A percentile compares a stretch with the other conserved stretches of the same genome.
phyloP scores from a whole-genome alignment of 192 early-diverging fungal species.

The Backusella macrospora region DNA sequence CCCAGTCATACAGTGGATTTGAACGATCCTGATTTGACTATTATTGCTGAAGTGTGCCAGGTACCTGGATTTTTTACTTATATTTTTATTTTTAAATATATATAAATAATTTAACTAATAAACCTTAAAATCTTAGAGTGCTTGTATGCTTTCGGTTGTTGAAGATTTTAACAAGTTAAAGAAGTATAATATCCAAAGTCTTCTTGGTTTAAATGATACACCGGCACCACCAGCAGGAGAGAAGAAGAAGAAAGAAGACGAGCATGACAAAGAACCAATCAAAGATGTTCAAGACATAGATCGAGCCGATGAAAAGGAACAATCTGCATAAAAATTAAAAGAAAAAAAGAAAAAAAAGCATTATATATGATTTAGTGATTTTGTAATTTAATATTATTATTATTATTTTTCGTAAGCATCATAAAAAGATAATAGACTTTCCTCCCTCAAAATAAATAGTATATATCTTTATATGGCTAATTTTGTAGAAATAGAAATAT shows the following conservation, averaged over 20 bases:
- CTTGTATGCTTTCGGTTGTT: constrained; percentile 64
- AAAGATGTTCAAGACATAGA: neutral
- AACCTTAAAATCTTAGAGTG: constrained; percentile 38
- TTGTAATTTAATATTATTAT: neutral
- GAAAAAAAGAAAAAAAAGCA: no score
- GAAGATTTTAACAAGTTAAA: constrained; percentile 55
- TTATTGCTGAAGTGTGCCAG: constrained; percentile 65
- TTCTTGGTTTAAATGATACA: constrained; percentile 45
- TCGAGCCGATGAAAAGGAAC: neutral
- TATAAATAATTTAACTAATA: neutral
- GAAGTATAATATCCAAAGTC: constrained; percentile 59
- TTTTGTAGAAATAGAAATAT: no score
- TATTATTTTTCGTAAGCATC: neutral
- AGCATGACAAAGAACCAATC: neutral
- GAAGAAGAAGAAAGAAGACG: constrained; percentile 23
- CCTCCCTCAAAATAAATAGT: no score
- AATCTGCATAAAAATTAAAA: neutral
- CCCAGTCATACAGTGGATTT: constrained; percentile 57
- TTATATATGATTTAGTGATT: neutral
- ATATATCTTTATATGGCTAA: no score
- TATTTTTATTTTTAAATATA: neutral
- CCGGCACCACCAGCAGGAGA: neutral
- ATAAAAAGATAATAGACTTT: no score
- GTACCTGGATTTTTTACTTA: no score
- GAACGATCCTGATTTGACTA: constrained; percentile 49